Conservation (phyloP, 2,329 filamentous ascomycete species). For the Cucurbitaria berberidis region DNA sequence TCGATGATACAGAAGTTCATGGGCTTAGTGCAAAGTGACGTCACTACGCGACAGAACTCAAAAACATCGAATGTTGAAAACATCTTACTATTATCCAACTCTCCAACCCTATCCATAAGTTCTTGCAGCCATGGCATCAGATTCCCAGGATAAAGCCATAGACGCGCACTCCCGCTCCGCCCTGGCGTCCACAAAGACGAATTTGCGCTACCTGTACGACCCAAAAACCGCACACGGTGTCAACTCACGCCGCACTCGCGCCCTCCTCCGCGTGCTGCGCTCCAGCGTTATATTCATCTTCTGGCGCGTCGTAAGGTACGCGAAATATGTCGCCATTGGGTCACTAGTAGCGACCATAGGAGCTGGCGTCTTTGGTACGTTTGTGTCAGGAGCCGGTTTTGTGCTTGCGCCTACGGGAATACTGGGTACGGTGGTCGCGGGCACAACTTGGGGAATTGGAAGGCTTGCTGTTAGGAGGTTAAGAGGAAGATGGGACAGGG, state of each 20-base stretch:
- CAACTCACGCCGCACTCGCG: conserved; percentile 47
- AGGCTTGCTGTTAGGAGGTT: conserved; percentile 46
- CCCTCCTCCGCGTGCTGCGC: conserved; percentile 47
- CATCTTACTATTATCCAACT: not conserved
- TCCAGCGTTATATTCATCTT: conserved; percentile 51
- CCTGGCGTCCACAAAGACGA: conserved; percentile 36
- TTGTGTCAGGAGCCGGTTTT: conserved; percentile 50
- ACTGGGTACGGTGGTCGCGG: conserved; percentile 45
- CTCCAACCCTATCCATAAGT: not conserved
- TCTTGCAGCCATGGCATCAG: not conserved
- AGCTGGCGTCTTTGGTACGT: conserved; percentile 44
- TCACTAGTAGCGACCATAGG: conserved; percentile 49
- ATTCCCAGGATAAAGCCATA: conserved; percentile 15
- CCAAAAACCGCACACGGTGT: conserved; percentile 40
- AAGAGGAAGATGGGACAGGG: conserved; percentile 32
- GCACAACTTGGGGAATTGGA: conserved; percentile 49
- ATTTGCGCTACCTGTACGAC: conserved; percentile 48
- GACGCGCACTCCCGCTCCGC: conserved; percentile 32
- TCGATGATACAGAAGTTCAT: not conserved
- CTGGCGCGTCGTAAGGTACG: conserved; percentile 52
- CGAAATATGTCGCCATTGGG: conserved; percentile 53
- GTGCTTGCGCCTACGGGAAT: conserved; percentile 53
- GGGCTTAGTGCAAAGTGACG: not conserved
- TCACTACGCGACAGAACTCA: not conserved
- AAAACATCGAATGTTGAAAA: not conserved